Percentiles rank a stretch among this genome's conserved stretches.
Conservation (phyloP, 1,284 basidiomycete genomes). For the Marasmius tenuissimus region DNA sequence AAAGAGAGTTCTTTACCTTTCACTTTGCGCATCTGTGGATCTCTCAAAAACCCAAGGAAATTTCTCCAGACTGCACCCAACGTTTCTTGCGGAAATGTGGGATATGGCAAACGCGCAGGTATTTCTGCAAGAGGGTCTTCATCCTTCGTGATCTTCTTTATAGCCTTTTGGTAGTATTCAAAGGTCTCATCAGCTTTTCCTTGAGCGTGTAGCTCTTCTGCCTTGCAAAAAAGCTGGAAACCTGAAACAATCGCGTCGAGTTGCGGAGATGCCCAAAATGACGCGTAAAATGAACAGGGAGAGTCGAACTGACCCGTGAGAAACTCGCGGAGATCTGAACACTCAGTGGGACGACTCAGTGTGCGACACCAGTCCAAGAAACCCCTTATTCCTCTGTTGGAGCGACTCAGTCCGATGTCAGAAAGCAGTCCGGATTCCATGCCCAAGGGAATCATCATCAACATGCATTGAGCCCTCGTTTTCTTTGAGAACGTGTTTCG, state of each 20-base stretch:
- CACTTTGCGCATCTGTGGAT: conserved; percentile 20
- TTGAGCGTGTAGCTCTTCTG: conserved; percentile 14
- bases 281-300: too few relatives aligned
- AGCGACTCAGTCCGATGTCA: too few relatives aligned
- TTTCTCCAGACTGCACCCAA: conserved; percentile 24
- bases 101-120: conserved; percentile 13
- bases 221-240: conserved; percentile 18
- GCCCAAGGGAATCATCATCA: too few relatives aligned
- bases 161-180: conserved; percentile 23
- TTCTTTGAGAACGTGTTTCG: too few relatives aligned
- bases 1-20: conserved; percentile 7
- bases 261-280: neutral
- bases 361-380: too few relatives aligned
- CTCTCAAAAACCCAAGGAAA: conserved; percentile 25
- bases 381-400: too few relatives aligned
- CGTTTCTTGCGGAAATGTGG: conserved; percentile 18
- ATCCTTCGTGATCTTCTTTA: conserved; percentile 27
- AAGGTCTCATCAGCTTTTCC: conserved; percentile 19
- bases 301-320: too few relatives aligned
- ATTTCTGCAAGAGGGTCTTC: conserved; percentile 20
- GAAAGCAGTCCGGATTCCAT: too few relatives aligned
- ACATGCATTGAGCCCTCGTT: too few relatives aligned
- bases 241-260: conserved; percentile 13
- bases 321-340: too few relatives aligned
- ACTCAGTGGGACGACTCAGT: too few relatives aligned